Evolutionary conservation across 2,329 filamentous ascomycete genomes (phyloP), one percentile per base, ranked within the genome.

Genomic region (Arthrobotrys iridis): DNA sequence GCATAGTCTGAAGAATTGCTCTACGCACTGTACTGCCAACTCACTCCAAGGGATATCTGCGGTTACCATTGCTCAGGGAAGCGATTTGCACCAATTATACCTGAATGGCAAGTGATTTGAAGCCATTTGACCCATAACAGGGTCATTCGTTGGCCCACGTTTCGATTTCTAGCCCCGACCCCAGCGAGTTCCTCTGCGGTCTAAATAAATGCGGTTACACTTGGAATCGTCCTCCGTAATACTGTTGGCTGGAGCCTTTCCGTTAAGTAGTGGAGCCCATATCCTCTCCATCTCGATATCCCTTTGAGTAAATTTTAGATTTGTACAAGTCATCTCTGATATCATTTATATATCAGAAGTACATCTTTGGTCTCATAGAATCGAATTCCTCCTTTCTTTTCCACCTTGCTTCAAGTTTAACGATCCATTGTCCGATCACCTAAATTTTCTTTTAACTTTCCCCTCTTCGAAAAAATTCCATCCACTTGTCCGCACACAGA

Each of bases 71-170:
- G 62, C 62, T 62, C 58, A 64, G 45, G 48, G 52, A 67, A 74
- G 57, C 55, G 62, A 74, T 74, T 74, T 46, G 48, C 70, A 74
- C 62, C 55, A 74, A 63, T 66, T 8, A 66, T 74, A 46, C 70
- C 45, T 62, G 55, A 64, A 66, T 58, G 70, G 70, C 55, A 74
- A 74, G 70, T 74, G 60, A 55, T 57, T 67, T 57, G 62, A 62
- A 33, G 62, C 62, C 48, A 67, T 74, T 62, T 62, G 70, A 67
- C 45, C 70, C 70, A 74, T 74, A 62, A 59, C 62, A 74, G 62
- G 62, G 62, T 58, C 62, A 60, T 66, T 63, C 70, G 70, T 74
- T 74, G 70, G 70, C 70, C 70, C 70, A 74, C 70, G 70, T 74
- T 74, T 74, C 70, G 52, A 43, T 74, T 63, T 74, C 70, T 74